Conservation (phyloP, 2,329 filamentous ascomycete genomes). For the Aspergillus sp. region DNA sequence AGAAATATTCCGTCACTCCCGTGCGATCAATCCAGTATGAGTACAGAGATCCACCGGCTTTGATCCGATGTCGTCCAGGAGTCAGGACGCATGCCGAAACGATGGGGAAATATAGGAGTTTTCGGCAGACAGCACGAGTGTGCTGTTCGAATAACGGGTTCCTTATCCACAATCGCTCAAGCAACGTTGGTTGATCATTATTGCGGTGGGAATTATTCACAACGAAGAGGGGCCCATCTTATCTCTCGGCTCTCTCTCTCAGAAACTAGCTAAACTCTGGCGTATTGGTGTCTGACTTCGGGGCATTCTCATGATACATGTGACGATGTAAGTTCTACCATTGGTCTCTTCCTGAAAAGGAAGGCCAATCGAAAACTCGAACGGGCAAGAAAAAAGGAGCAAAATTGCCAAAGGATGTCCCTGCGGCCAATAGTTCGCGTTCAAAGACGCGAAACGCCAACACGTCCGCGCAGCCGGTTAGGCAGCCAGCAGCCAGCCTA, state of each 20-base stretch:
- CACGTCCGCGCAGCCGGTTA: background rate
- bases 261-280: background rate
- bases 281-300: constrained; percentile 2
- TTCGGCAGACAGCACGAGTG: background rate
- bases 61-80: constrained; percentile 7
- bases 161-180: background rate
- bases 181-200: background rate
- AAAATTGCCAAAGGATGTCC: background rate
- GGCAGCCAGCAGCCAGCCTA: background rate
- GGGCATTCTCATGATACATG: constrained; percentile 14
- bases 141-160: constrained; percentile 2
- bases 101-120: background rate
- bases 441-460: background rate
- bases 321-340: constrained; percentile 8
- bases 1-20: constrained; percentile 14
- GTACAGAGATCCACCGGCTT: constrained; percentile 12
- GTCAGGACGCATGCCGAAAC: constrained; percentile 3
- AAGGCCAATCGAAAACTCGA: constrained; percentile 3
- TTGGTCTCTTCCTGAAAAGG: constrained; percentile 2
- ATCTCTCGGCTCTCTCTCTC: background rate
- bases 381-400: background rate
- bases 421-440: constrained; percentile 1
- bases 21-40: constrained; percentile 12
- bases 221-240: background rate
- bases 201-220: constrained; percentile 1